A percentile compares a stretch with the other conserved stretches of the same genome.
Evolutionary conservation across 2,329 filamentous ascomycete genomes (phyloP).

Genomic region (Pseudogymnoascus sp.): DNA sequence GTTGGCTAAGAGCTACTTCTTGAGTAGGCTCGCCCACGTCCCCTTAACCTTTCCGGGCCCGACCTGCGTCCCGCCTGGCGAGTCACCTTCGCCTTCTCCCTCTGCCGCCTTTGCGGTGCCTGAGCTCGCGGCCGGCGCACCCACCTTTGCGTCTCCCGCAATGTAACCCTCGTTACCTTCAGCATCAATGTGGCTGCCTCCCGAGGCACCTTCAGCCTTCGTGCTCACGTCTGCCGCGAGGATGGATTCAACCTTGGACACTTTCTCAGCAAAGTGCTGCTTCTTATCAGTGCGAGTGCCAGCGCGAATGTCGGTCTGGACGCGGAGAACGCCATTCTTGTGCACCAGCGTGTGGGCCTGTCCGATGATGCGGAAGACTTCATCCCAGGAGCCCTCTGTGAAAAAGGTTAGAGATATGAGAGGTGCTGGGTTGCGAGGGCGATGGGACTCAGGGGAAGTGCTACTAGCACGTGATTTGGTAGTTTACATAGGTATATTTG

Average conservation of each 20-base stretch:
- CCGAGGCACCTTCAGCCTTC: neutral
- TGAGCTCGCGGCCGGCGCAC: neutral
- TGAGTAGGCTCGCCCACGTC: neutral
- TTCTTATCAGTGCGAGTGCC: conserved; percentile 48
- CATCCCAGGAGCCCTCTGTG: conserved; percentile 85
- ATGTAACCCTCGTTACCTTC: conserved; percentile 4
- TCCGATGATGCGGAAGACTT: conserved; percentile 77
- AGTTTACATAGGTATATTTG: neutral
- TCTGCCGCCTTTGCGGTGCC: neutral
- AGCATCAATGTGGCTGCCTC: conserved; percentile 1
- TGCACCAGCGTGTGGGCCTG: conserved; percentile 76
- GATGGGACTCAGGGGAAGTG: neutral
- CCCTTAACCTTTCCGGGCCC: conserved; percentile 8
- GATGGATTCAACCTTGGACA: conserved; percentile 25
- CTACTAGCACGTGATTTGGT: neutral
- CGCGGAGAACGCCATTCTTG: conserved; percentile 64
- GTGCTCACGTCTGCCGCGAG: conserved; percentile 20
- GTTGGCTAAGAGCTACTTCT: conserved; percentile 5
- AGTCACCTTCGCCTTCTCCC: neutral
- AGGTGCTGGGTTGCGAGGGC: neutral
- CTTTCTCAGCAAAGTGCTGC: conserved; percentile 27
- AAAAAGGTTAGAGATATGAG: conserved; percentile 5
- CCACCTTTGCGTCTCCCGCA: neutral
- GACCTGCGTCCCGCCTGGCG: neutral
- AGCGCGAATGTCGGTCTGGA: conserved; percentile 82